phyloP scores from a whole-genome alignment of 1,139 yeast genomes.

The Scheffersomyces titani region DNA sequence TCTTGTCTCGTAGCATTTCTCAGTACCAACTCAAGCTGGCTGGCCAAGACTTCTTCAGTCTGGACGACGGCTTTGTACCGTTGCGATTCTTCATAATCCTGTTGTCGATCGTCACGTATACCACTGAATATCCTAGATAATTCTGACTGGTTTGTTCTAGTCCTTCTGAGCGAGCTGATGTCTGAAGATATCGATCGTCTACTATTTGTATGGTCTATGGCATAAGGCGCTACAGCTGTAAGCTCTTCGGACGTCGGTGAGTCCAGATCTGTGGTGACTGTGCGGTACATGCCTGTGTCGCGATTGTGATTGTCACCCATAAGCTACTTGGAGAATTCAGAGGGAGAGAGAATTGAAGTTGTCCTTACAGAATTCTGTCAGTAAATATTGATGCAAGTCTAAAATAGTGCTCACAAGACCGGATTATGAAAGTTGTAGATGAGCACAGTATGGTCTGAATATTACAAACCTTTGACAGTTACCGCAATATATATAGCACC shows the following conservation, averaged over 20 bases:
- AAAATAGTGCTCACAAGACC: background rate
- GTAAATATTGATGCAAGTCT: background rate
- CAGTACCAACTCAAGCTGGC: slow-evolving; percentile 21
- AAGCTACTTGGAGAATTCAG: background rate
- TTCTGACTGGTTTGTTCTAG: slow-evolving; percentile 16
- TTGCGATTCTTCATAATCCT: slow-evolving; percentile 18
- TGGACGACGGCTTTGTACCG: slow-evolving; percentile 18
- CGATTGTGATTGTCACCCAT: background rate
- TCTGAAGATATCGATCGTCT: background rate
- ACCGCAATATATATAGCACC: background rate
- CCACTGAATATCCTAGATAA: slow-evolving; percentile 33
- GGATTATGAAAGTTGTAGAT: background rate
- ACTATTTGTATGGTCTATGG: background rate
- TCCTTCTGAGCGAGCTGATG: background rate
- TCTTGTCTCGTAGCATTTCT: slow-evolving; percentile 5
- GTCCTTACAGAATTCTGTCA: background rate
- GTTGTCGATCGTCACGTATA: slow-evolving; percentile 31
- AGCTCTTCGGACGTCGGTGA: background rate
- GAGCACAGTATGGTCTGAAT: background rate
- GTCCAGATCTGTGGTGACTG: background rate
- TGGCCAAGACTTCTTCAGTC: slow-evolving; percentile 24
- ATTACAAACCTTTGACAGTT: background rate
- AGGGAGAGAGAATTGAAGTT: background rate
- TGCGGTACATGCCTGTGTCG: background rate
- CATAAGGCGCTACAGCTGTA: background rate